A percentile compares a stretch with the other conserved stretches of the same genome.
Conservation (phyloP, 225 moss, liverwort and hornwort species). For the Bryoerythrophyllum caledonicum region DNA sequence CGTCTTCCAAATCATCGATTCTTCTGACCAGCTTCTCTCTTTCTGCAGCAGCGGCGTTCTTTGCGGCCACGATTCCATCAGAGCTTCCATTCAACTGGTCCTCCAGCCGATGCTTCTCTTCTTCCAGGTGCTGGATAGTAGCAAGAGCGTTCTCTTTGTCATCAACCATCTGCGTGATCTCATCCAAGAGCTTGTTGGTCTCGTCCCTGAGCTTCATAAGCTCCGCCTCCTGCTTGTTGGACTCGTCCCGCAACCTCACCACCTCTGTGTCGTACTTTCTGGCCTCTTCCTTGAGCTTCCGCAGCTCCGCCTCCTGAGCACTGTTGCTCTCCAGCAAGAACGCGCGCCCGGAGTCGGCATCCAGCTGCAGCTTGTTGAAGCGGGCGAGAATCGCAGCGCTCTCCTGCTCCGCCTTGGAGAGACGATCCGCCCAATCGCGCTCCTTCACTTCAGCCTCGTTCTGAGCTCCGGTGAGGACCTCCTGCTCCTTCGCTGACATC, state of each 20-base stretch:
- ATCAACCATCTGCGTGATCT: conserved; percentile 56
- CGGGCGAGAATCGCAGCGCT: conserved; percentile 33
- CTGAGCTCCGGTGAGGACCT: conserved; percentile 26
- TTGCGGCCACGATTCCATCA: conserved; percentile 23
- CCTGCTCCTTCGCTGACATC: conserved; percentile 31
- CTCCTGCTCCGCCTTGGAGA: conserved; percentile 29
- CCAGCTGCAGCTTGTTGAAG: conserved; percentile 38
- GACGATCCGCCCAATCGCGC: conserved; percentile 16
- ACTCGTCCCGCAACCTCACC: conserved; percentile 30
- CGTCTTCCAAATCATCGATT: conserved; percentile 35
- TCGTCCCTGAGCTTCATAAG: conserved; percentile 55
- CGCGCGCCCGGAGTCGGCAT: conserved; percentile 34
- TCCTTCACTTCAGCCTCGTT: conserved; percentile 21
- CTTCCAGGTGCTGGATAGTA: conserved; percentile 41
- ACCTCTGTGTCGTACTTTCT: conserved; percentile 26
- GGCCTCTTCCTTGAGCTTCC: conserved; percentile 33
- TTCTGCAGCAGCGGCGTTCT: conserved; percentile 25
- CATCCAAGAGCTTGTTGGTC: conserved; percentile 43
- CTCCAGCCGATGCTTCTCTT: conserved; percentile 40
- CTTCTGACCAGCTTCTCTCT: conserved; percentile 23
- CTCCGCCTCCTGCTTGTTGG: conserved; percentile 43
- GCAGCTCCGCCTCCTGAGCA: conserved; percentile 39
- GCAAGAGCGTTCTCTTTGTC: conserved; percentile 34
- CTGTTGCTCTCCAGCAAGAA: conserved; percentile 43
- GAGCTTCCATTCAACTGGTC: conserved; percentile 30